phyloP scores from a whole-genome alignment of 768 basidiomycete genomes.

The Inosperma sp. region DNA sequence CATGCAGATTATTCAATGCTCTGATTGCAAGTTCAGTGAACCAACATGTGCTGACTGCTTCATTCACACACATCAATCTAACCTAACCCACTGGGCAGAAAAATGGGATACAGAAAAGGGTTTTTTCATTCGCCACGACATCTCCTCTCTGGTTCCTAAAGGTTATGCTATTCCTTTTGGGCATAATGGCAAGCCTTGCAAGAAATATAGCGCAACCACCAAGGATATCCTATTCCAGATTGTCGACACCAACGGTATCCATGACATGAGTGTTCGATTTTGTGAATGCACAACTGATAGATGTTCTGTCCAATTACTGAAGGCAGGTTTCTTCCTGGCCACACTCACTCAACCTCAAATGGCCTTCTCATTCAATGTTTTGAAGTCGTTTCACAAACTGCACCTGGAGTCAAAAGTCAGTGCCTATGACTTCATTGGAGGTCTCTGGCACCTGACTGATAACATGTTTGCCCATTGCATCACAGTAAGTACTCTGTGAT shows the following conservation, averaged over 20 bases:
- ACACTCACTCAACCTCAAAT: conserved; percentile 13
- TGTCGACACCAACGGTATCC: conserved; percentile 22
- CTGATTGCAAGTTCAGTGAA: not conserved
- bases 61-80: conserved; percentile 11
- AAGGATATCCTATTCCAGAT: conserved; percentile 11
- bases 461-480: conserved; percentile 15
- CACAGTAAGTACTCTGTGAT: conserved; percentile 11
- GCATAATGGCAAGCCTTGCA: conserved; percentile 15
- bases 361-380: no score
- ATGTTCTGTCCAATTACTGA: conserved; percentile 16
- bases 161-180: conserved; percentile 16
- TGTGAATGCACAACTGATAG: conserved; percentile 14
- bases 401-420: no score
- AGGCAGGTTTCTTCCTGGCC: conserved; percentile 20
- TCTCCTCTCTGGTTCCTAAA: conserved; percentile 11
- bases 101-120: no score
- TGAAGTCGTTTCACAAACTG: no score
- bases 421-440: conserved; percentile 21
- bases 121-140: no score
- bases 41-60: conserved; percentile 16
- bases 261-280: conserved; percentile 15
- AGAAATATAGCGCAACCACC: not conserved
- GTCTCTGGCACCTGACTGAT: conserved; percentile 18
- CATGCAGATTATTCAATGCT: not conserved
- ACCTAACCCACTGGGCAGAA: no score